Percentiles rank a stretch among this genome's conserved stretches.
These are phyloP conservation scores for Penicillium aurantiogriseum DNA, from an alignment of 2,329 filamentous ascomycete species.

Conservation along the genomic window DNA sequence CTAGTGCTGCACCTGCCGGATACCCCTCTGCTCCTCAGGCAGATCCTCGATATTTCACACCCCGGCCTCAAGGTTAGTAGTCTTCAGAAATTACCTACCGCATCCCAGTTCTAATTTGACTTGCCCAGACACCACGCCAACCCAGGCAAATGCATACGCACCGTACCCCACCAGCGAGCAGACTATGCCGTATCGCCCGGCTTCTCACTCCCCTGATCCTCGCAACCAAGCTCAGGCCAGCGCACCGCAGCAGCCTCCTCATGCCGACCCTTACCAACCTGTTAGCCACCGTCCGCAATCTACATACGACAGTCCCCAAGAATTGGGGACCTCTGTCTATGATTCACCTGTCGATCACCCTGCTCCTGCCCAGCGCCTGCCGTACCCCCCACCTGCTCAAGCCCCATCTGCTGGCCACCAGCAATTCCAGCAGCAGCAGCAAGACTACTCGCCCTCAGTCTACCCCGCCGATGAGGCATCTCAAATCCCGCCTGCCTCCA, in stretches of 20 bases:
- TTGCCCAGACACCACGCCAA: constrained; percentile 26
- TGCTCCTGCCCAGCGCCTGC: constrained; percentile 30
- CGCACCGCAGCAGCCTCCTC: constrained; percentile 51
- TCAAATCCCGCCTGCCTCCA: constrained; percentile 19
- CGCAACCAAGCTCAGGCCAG: constrained; percentile 36
- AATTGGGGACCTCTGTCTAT: constrained; percentile 74
- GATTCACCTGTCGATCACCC: constrained; percentile 64
- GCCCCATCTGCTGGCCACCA: constrained; percentile 28
- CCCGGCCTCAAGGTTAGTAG: constrained; percentile 44
- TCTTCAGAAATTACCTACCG: neutral
- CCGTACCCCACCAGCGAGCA: constrained; percentile 65
- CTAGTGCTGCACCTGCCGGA: constrained; percentile 31
- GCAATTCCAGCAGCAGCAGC: constrained; percentile 35
- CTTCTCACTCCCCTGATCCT: constrained; percentile 43
- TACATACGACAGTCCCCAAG: constrained; percentile 70
- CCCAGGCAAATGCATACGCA: constrained; percentile 51
- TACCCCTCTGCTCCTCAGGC: constrained; percentile 48
- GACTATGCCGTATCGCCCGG: constrained; percentile 41
- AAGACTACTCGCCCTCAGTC: constrained; percentile 42
- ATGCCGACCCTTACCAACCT: constrained; percentile 45
- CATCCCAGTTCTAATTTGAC: constrained; percentile 1
- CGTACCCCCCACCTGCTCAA: constrained; percentile 32
- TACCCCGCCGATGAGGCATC: constrained; percentile 40
- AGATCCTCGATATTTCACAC: constrained; percentile 69
- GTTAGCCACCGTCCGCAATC: constrained; percentile 60